Base-by-base conservation (phyloP, 495 filamentous ascomycete genomes). In the Aspergillus nanangensis region DNA sequence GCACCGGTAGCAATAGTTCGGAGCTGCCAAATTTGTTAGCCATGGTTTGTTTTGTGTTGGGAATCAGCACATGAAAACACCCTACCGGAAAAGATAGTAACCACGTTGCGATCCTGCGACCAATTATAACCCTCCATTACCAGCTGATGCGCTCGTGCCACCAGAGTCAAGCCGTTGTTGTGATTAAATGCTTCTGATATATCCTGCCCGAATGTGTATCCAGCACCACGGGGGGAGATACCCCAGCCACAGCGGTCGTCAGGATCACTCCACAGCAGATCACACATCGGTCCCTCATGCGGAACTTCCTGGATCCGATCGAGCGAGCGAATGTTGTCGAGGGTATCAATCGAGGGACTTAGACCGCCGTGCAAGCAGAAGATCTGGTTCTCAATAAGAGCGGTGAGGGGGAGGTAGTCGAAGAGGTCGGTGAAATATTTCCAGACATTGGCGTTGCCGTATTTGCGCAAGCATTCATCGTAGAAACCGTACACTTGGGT, bases 181-280 rank as follows among this genome's bases (percentile, higher is more conserved):
- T 98, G 93, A 71, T 98, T 98, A 77, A 98, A 98, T 3, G 93
- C 93, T 72, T 98, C 93, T 8, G 92, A 96, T 57, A 98, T 98
- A 66, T 98, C 93, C 74, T 98, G 93, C 49, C 93, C 93, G 67
- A 98, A 98, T 24, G 93, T 98, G 72, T 98, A 98, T 43, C 93
- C 93, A 51, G 93, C 93, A 69, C 93, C 93, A 69, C 93, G 82
- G 48, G 93, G 93, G 47, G 87, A 93, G 62, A 98, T 98, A 38
- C 93, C 93, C 93, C 93, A 98, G 48, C 93, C 93, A 67, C 93
- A 98, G 63, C 93, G 78, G 70, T 98, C 93, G 74, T 98, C 93
- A 41, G 93, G 93, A 68, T 98, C 93, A 55, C 87, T 93, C 93
- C 93, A 98, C 38, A 98, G 78, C 41, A 98, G 68, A 62, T 98